Base-by-base conservation (phyloP, 768 basidiomycete species). In the Leccinum barrowsii region DNA sequence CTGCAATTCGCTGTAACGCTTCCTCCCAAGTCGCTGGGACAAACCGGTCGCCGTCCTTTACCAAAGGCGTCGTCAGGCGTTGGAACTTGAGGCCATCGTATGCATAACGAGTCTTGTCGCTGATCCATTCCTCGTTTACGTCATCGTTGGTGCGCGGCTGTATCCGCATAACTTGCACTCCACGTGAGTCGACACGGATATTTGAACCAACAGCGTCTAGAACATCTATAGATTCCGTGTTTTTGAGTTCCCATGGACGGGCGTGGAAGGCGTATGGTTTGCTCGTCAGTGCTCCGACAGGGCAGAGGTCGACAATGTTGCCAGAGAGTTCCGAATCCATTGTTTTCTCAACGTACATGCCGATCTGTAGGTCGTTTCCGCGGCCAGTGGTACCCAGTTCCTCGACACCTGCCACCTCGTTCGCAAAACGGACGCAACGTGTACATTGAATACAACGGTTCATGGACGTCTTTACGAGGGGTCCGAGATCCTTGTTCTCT, bases 91-190 rank as follows among this genome's bases (percentile, higher is more conserved):
- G 82, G 10, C 97, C 97, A 67, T 99, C 97, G 73, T 94, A 90
- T 1, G 96, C 91, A 73, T 94, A 94, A 57, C 97, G 90, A 2
- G 96, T 94, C 82, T 99, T 99, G 82, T 99, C 97, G 74, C 84
- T 94, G 73, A 99, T 96, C 97, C 97, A 98, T 74, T 99, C 97
- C 78, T 99, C 97, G 73, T 99, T 99, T 63, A 99, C 87, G 64
- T 97, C 92, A 74, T 98, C 97, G 71, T 98, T 98, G 52, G 92
- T 91, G 68, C 90, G 84, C 1, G 97, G 97, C 69, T 97, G 94
- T 65, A 99, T 83, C 52, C 97, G 88, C 95, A 98, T 98, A 62
- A 98, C 96, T 72, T 92, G 86, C 5, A 96, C 89, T 42, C 94
- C 94, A 35, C 96, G 85, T 37, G 95, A 95, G 74, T 99, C 95